Evolutionary conservation across 352 stramenopile species (phyloP), one percentile per base, ranked within the genome.

Genomic region (Achlya hypogyna): DNA sequence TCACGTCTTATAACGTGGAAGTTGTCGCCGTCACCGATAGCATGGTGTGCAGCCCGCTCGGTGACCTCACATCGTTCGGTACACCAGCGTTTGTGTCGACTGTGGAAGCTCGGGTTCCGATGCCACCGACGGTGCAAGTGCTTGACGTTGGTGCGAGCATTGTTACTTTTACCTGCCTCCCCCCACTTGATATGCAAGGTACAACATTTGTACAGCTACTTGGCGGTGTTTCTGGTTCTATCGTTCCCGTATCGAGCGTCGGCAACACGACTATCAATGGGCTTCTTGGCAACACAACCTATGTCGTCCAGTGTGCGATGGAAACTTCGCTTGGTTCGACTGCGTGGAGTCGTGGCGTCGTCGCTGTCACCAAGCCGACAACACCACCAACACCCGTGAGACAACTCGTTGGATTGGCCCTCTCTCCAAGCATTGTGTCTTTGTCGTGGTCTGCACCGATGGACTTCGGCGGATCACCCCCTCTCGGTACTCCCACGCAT

Each of bases 111-210:
- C 12, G 25, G 25, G 10, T 56, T 38, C 49, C 49, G 18, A 56
- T 3, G 10, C 49, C 49, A 12, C 49, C 49, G 49, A 56, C 10
- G 16, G 49, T 35, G 2, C 12, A 38, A 16, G 8, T 56, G 6
- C 25, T 38, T 10, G 49, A 10, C 25, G 8, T 56, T 20, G 49
- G 49, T 3, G 2, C 49, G 31, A 56, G 49, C 8, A 27, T 27
- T n/a, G 18, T 56, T 35, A 10, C 25, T 8, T 56, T 56, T 10
- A 9, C 2, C 10, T 65, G 58, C 29, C 1, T n/a, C 8, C 42
- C 22, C 34, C 58, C 58, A 1, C 32, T 32, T 5, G 58, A 65
- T 25, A 53, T 65, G 58, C 27, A 54, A 43, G 58, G 58, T 12
- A 18, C 58, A 5, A 53, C 28, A 4, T 10, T 56, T 12, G 12